Evolutionary conservation across 139 green algal genomes (phyloP), one percentile per base, ranked within the genome.

Genomic region (Edaphochlamys debaryana): DNA sequence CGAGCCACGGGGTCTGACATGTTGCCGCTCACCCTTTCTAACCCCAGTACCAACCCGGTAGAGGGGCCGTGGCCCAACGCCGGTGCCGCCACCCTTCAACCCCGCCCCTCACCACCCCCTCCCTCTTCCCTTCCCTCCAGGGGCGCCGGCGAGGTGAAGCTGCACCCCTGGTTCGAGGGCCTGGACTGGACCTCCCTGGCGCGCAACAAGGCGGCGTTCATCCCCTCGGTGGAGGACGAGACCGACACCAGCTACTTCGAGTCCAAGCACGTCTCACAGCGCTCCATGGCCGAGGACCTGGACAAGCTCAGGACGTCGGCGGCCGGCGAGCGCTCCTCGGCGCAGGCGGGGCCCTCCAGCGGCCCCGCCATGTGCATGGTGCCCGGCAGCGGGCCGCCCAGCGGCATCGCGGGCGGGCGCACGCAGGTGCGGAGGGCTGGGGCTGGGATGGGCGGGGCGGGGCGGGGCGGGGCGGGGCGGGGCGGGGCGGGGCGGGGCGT

Each of bases 161-260:
- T 95, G 83, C 95, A 98, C 85, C 90, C 92, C 66, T 98, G 91
- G 89, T 98, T 98, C 86, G 64, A 90, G 60, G 92, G 91, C 22
- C 85, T 98, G 38, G 90, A 97, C 87, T 98, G 95, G 95, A 77
- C 85, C n/a, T 87, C 72, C 58, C 86, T 97, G 48, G 89, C 91
- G 4, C 74, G 89, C 29, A 88, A 89, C 58, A 97, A 98, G 83
- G 94, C 93, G 15, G 92, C 89, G 13, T 98, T 98, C 83, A 83
- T 98, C 20, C 95, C 95, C 4, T 19, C 67, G 37, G 58, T 93
- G 15, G 89, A 94, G 30, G 80, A 86, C 48, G 91, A 94, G 32
- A 90, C 84, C 7, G 92, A 96, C 89, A 95, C 93, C 22, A 90
- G 83, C 45, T 96, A 96, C 90, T 98, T 98, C 50, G 82, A 87